phyloP scores from a whole-genome alignment of 495 filamentous ascomycete genomes.

The Penicillium antarcticum region DNA sequence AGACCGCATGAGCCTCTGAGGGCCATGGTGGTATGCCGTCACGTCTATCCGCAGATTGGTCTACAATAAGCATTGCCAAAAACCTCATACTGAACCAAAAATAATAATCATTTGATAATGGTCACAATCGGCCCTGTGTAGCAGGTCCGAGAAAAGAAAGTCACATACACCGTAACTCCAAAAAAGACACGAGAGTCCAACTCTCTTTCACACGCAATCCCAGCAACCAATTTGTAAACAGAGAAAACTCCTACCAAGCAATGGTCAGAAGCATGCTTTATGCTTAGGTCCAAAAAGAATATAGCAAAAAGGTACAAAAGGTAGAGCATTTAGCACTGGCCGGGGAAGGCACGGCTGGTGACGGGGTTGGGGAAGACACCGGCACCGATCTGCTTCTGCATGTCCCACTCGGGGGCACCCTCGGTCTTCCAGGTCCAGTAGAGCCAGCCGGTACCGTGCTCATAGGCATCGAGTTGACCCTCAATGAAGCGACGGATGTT shows the following conservation, averaged over 20 bases:
- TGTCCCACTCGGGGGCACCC: constrained; percentile 82
- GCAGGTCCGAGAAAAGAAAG: background rate
- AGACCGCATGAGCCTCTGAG: no score
- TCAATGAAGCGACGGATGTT: constrained; percentile 64
- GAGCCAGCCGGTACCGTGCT: constrained; percentile 67
- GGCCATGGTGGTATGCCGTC: no score
- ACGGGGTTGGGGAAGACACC: constrained; percentile 65
- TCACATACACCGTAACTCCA: background rate
- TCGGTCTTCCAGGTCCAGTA: constrained; percentile 90
- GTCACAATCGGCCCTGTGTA: background rate
- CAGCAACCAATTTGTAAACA: constrained; percentile 3
- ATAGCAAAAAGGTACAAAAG: background rate
- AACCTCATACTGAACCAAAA: no score
- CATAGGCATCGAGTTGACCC: constrained; percentile 71
- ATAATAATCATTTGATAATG: no score
- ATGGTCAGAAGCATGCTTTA: background rate
- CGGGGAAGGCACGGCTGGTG: constrained; percentile 43
- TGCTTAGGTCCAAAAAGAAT: background rate
- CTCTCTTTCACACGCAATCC: background rate
- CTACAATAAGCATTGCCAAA: no score
- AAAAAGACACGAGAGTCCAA: background rate
- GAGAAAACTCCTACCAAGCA: background rate
- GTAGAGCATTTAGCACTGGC: constrained; percentile 32
- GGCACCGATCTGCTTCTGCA: constrained; percentile 58
- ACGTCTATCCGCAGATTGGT: no score